Base-by-base conservation (phyloP, 768 basidiomycete species). In the Leccinum obscurum region DNA sequence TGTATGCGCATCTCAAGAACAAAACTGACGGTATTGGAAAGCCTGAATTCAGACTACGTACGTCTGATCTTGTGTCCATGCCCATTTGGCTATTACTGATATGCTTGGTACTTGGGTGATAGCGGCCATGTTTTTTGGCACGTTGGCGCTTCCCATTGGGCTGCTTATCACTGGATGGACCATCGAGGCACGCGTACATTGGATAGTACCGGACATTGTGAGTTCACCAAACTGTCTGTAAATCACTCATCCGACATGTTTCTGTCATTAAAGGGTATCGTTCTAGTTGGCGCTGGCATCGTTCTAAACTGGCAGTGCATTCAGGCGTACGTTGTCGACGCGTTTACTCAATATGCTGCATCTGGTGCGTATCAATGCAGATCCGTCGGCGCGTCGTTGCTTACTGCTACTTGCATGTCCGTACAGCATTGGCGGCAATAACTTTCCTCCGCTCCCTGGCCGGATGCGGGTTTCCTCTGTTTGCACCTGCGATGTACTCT, bases 401-500 rank as follows among this genome's bases (percentile, higher is more conserved):
- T 58, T 35, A 32, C 15, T 15, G 37, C 37, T 15, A 37, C 14
- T 37, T 52, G 6, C 24, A 15, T 28, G 35, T 52, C 49, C n/a
- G 1, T 73, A 59, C 57, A 83, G 87, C 88, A 3, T 73, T 92
- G 10, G 89, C 88, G 0, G 87, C 88, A 0, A 83, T 84, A 22
- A 75, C 85, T 0, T 87, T 72, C 68, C 69, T 90, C 14, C 84
- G 90, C 24, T 84, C 86, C 0, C 56, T 90, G 0, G 83, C 84
- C 2, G 90, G 90, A 0, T 91, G 90, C 56, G 84, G 81, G 1
- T 91, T 93, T 68, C 91, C 90, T 3, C 74, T 92, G 20, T 92
- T 92, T 64, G 88, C 85, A 3, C 85, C 87, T 22, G 76, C 80
- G 41, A 87, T 92, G 84, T 91, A 83, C 72, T 70, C 76, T 1